Conservation (phyloP, 495 filamentous ascomycete species). For the Neurospora tetrasperma region DNA sequence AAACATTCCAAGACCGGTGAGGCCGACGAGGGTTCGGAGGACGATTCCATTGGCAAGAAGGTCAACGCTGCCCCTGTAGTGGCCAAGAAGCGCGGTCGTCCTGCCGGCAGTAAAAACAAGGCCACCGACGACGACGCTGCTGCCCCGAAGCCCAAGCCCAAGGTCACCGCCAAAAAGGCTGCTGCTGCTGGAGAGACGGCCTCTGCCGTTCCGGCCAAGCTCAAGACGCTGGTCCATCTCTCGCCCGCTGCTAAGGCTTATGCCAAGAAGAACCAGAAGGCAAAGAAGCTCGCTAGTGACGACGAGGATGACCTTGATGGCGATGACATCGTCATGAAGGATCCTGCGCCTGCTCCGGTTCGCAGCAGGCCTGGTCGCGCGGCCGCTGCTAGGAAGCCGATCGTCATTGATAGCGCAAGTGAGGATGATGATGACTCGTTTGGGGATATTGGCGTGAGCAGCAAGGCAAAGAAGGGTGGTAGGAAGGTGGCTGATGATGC, state of each 20-base stretch:
- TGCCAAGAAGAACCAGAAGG: conserved; percentile 57
- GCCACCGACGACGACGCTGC: conserved; percentile 19
- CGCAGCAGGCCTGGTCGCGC: conserved; percentile 37
- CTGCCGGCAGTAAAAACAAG: conserved; percentile 40
- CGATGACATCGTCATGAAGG: conserved; percentile 26
- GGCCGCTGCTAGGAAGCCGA: conserved; percentile 30
- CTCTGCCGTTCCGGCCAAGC: conserved; percentile 7
- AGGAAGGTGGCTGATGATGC: conserved; percentile 10
- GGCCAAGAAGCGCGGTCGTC: conserved; percentile 45
- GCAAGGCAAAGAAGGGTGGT: conserved; percentile 26
- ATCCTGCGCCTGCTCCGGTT: conserved; percentile 30
- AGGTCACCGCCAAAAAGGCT: conserved; percentile 24
- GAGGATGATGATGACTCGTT: conserved; percentile 35
- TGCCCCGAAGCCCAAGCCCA: conserved; percentile 22
- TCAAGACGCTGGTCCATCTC: conserved; percentile 38
- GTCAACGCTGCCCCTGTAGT: conserved; percentile 29
- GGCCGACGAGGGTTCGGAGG: conserved; percentile 52
- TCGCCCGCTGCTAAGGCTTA: conserved; percentile 79
- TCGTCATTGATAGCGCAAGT: conserved; percentile 20
- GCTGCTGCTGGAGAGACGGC: conserved; percentile 10
- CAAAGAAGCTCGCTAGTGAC: conserved; percentile 29
- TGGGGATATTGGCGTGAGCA: conserved; percentile 24
- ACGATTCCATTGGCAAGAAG: conserved; percentile 38
- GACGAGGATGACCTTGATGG: conserved; percentile 37
- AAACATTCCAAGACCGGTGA: conserved; percentile 47